Percentiles rank a stretch among this genome's conserved stretches.
These are phyloP conservation scores for Phaeosphaeria sp. DNA, from an alignment of 2,329 filamentous ascomycete species.

Conservation along the genomic window DNA sequence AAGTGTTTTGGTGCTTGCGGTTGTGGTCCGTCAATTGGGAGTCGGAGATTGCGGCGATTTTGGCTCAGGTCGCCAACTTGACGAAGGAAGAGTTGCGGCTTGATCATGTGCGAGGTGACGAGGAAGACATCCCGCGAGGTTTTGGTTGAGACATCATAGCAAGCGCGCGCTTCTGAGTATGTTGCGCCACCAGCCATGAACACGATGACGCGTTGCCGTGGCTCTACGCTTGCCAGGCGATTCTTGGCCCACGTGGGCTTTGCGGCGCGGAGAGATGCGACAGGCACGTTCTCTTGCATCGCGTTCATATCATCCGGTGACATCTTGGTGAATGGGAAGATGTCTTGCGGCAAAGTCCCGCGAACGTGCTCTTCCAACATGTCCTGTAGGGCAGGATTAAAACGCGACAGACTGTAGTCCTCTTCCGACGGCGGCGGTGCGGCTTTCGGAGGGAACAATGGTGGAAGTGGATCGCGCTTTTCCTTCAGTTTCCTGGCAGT, in stretches of 20 bases:
- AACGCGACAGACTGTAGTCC: conserved; percentile 86
- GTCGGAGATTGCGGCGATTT: conserved; percentile 76
- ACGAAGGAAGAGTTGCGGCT: conserved; percentile 79
- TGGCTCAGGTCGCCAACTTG: conserved; percentile 82
- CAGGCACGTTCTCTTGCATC: conserved; percentile 58
- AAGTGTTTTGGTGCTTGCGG: conserved; percentile 85
- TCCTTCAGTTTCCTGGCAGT: conserved; percentile 80
- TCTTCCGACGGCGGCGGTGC: conserved; percentile 63
- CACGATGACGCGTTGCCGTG: conserved; percentile 87
- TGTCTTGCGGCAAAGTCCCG: conserved; percentile 51
- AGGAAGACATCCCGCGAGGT: conserved; percentile 85
- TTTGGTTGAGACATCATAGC: conserved; percentile 81
- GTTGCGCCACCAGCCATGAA: conserved; percentile 97
- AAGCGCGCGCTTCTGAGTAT: conserved; percentile 85
- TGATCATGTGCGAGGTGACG: conserved; percentile 90
- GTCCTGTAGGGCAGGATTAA: conserved; percentile 80
- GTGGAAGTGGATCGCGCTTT: conserved; percentile 66
- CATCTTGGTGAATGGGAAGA: conserved; percentile 58
- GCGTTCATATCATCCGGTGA: conserved; percentile 67
- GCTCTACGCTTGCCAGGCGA: conserved; percentile 76
- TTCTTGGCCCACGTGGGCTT: conserved; percentile 96
- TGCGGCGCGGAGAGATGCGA: conserved; percentile 80
- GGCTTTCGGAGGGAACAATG: conserved; percentile 75
- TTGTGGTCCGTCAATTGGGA: conserved; percentile 81
- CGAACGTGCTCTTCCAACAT: conserved; percentile 74